Base-by-base conservation (phyloP, 192 early-diverging fungal genomes). In the Coemansia sp. region DNA sequence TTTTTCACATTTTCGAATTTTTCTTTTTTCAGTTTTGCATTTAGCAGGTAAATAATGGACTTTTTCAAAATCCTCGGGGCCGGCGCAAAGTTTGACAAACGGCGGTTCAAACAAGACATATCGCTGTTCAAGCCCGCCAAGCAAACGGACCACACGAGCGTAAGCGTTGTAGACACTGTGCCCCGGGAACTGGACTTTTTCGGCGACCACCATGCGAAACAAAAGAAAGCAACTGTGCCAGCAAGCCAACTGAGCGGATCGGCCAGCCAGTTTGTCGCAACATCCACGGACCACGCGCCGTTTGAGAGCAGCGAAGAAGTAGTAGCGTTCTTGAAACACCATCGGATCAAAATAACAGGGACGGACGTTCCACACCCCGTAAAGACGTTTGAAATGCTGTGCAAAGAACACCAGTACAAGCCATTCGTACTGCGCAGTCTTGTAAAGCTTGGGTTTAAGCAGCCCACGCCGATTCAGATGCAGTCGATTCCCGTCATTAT, bases 381-480 rank as follows among this genome's bases (percentile, higher is more conserved):
- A 64, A 84, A 84, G 44, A 83, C 86, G 5, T 98, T 96, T 64
- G 81, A 81, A 17, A 90, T 91, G 69, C 83, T 98, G 24, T 86
- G 81, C 48, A 81, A 84, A 14, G 82, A 86, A 69, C 91, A 89
- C 72, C 63, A 84, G 18, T 73, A 96, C 42, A 83, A 86, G 48
- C 74, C 84, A 25, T 93, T 84, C 67, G 80, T 99, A 2, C 70
- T 77, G 38, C 85, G 84, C 40, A 97, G 95, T 59, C 69, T 99
- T 60, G 64, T 69, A 23, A 81, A 74, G 10, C 75, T 73, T 56
- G 84, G 87, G 20, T 96, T 93, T 67, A 81, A 78, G 38, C 79
- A 83, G 17, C 95, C 93, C 5, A 96, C 95, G 10, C 85, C 93
- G 0, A 92, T 97, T 73, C 95, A 97, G 70, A 95, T 97, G 93